Evolutionary conservation across 2,329 filamentous ascomycete genomes (phyloP).

Genomic region (Ceratocystis cubensis): DNA sequence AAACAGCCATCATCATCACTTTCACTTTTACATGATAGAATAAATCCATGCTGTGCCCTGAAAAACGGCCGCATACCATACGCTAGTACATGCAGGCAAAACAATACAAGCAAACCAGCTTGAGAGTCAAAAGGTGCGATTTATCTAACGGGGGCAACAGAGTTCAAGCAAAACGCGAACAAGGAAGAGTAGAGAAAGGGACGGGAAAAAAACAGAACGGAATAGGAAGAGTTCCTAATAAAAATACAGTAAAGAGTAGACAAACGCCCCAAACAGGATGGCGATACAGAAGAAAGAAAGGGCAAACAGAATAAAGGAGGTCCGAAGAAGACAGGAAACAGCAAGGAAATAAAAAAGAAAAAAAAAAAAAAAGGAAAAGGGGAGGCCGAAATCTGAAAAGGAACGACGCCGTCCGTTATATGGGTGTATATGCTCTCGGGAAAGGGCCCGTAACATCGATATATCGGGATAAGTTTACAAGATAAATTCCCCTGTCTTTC

Average conservation of each 20-base stretch:
- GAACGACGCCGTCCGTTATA: slow-evolving; percentile 1
- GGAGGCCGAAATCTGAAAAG: not conserved
- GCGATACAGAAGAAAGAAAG: not conserved
- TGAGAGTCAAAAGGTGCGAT: not conserved
- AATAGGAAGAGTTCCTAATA: not conserved
- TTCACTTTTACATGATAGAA: not conserved
- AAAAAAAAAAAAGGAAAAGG: not conserved
- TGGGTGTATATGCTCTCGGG: not conserved
- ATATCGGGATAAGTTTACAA: slow-evolving; percentile 9
- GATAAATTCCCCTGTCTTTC: not conserved
- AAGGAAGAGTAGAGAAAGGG: not conserved
- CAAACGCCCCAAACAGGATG: not conserved
- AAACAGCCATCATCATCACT: not conserved
- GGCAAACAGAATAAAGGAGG: not conserved
- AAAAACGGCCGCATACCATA: not conserved
- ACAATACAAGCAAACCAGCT: not conserved
- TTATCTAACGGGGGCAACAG: not conserved
- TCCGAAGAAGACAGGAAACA: not conserved
- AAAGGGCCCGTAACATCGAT: not conserved
- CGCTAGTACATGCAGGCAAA: not conserved
- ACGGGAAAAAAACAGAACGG: not conserved
- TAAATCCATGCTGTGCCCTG: not conserved
- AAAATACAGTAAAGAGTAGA: not conserved
- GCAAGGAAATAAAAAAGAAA: not conserved
- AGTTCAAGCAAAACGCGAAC: not conserved